Evolutionary conservation across 768 basidiomycete genomes (phyloP).

Genomic region (Nidula microcarpa): DNA sequence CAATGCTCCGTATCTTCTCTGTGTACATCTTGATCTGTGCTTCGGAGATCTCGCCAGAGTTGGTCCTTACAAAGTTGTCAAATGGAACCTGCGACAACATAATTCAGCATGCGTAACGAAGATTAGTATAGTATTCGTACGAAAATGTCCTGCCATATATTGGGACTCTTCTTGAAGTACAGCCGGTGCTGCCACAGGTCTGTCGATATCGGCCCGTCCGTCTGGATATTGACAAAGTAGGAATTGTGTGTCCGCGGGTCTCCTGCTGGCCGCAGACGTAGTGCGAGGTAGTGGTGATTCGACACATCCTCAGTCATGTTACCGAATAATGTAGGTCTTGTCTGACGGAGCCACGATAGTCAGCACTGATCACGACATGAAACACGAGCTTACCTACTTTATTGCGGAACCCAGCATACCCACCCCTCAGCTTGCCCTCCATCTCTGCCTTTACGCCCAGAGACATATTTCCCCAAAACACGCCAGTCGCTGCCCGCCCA

Average conservation of each 20-base stretch:
- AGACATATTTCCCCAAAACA: slow-evolving; percentile 81
- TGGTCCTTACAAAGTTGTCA: slow-evolving; percentile 68
- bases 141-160: slow-evolving; percentile 79
- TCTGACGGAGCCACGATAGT: slow-evolving; percentile 29
- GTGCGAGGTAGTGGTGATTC: slow-evolving; percentile 72
- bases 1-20: slow-evolving; percentile 74
- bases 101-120: slow-evolving; percentile 7
- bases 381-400: slow-evolving; percentile 42
- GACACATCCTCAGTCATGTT: slow-evolving; percentile 83
- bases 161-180: slow-evolving; percentile 65
- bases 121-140: slow-evolving; percentile 38
- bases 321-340: slow-evolving; percentile 83
- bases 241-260: slow-evolving; percentile 73
- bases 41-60: slow-evolving; percentile 65
- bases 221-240: slow-evolving; percentile 95
- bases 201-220: slow-evolving; percentile 72
- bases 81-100: slow-evolving; percentile 70
- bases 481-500: slow-evolving; percentile 49
- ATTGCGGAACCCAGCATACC: slow-evolving; percentile 90
- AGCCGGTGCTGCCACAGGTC: slow-evolving; percentile 96
- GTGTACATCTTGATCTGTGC: slow-evolving; percentile 74
- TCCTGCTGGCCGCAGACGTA: slow-evolving; percentile 77
- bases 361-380: neutral
- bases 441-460: slow-evolving; percentile 65
- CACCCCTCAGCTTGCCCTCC: slow-evolving; percentile 68